phyloP scores from a whole-genome alignment of 805 yeast species.

The Lipomyces sp. region DNA sequence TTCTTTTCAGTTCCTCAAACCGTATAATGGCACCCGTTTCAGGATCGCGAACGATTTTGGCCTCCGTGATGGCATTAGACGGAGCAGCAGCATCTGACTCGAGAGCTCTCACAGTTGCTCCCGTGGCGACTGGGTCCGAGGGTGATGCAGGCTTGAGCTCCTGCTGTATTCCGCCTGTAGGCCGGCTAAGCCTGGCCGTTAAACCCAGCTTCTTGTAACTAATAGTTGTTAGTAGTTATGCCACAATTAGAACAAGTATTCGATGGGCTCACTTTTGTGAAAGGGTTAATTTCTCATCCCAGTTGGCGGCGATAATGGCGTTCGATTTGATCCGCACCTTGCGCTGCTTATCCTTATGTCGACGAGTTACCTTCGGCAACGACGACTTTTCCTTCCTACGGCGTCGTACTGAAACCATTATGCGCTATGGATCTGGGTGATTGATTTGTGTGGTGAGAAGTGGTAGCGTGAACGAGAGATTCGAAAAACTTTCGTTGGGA shows the following conservation, averaged over 20 bases:
- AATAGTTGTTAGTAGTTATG: not conserved
- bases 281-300: constrained; percentile 84
- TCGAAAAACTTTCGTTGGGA: constrained; percentile 9
- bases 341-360: constrained; percentile 70
- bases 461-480: not conserved
- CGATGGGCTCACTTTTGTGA: constrained; percentile 61
- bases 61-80: constrained; percentile 12
- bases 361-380: constrained; percentile 60
- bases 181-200: constrained; percentile 62
- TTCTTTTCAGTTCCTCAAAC: constrained; percentile 44
- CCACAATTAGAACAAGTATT: not conserved
- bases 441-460: not conserved
- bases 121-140: not conserved
- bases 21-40: constrained; percentile 1
- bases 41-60: constrained; percentile 42
- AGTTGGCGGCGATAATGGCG: constrained; percentile 82
- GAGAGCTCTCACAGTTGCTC: not conserved
- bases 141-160: constrained; percentile 40
- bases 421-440: constrained; percentile 1
- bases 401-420: constrained; percentile 32
- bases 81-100: not conserved
- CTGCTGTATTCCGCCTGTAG: constrained; percentile 83
- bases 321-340: constrained; percentile 69
- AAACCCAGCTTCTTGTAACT: constrained; percentile 78
- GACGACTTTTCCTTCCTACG: constrained; percentile 29